Evolutionary conservation across 495 filamentous ascomycete species (phyloP).

Genomic region (Penicillium bovifimosum): DNA sequence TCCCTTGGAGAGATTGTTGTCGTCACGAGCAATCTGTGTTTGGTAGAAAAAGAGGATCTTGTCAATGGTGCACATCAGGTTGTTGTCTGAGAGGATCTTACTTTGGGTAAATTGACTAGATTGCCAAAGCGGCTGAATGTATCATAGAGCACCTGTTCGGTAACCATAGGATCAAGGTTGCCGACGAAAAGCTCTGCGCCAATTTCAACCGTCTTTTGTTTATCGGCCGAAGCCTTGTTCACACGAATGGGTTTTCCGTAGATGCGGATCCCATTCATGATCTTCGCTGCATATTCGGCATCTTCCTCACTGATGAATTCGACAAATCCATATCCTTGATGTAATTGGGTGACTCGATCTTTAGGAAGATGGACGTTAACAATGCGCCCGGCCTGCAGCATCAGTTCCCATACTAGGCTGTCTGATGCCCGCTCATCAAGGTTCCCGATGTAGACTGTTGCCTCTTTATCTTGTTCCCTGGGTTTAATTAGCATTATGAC

Average conservation of each 20-base stretch:
- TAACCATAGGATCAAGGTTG: slow-evolving; percentile 90
- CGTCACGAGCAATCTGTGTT: slow-evolving; percentile 76
- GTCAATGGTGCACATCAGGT: slow-evolving; percentile 3
- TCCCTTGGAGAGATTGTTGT: slow-evolving; percentile 85
- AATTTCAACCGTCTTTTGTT: slow-evolving; percentile 92
- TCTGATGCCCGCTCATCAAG: slow-evolving; percentile 94
- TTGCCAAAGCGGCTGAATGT: slow-evolving; percentile 93
- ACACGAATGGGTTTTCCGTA: slow-evolving; percentile 94
- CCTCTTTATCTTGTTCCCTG: slow-evolving; percentile 99
- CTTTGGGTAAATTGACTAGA: slow-evolving; percentile 77
- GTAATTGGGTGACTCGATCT: slow-evolving; percentile 90
- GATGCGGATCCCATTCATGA: slow-evolving; percentile 92
- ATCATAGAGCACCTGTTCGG: slow-evolving; percentile 95
- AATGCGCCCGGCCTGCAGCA: slow-evolving; percentile 93
- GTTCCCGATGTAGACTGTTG: slow-evolving; percentile 96
- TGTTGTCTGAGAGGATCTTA: slow-evolving; percentile 16
- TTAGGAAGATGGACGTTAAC: slow-evolving; percentile 97
- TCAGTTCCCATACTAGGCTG: slow-evolving; percentile 90
- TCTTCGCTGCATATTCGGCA: slow-evolving; percentile 92
- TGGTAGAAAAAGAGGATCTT: background rate
- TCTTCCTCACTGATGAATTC: slow-evolving; percentile 95
- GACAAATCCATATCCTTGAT: slow-evolving; percentile 98
- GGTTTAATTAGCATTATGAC: slow-evolving; percentile 7
- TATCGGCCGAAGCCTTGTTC: slow-evolving; percentile 95
- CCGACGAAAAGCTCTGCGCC: slow-evolving; percentile 97